Evolutionary conservation across 257 asterid genomes (phyloP), one percentile per base, ranked within the genome.

Genomic region (Nicotiana knightiana): DNA sequence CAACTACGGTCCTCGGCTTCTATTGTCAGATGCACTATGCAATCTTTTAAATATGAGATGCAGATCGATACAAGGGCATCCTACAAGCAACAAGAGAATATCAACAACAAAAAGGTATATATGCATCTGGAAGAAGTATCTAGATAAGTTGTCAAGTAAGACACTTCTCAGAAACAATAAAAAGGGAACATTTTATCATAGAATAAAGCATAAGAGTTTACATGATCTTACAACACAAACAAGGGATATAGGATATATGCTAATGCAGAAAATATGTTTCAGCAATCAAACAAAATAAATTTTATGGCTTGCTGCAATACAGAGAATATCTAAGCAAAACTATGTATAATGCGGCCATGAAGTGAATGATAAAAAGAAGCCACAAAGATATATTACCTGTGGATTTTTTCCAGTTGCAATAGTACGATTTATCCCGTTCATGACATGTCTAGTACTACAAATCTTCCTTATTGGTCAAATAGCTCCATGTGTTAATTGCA

Each of bases 61-160:
- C 98, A 95, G 78, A 98, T 97, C 6, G 99, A 96, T 67, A 93
- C 97, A 21, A 97, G 99, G 85, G 99, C 97, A 88, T 95, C 99
- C 97, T 95, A 84, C 48, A 88, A 79, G 63, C 81, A 26, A 67
- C 16, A 77, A 67, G 48, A 82, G 16, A 86, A 11, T 82, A 18
- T 66, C 39, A 24, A 80, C 15, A 24, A 62, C 46, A 57, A 67
- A 33, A 75, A 13, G 17, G 17, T 33, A 24, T 9, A 28, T 48
- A 46, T 30, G 17, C 63, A 65, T 62, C 18, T 76, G 10, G 54
- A 37, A 67, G 43, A 46, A 46, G 53, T 8, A 46, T 46, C 2
- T 43, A 43, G 8, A 46, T 1, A 46, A 46, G 53, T 46, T 46
- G 53, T 46, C 53, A 8, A 46, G 53, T 6, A 7, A 46, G 11